Evolutionary conservation across 2,329 filamentous ascomycete species (phyloP).

Genomic region (Fusarium clavum): DNA sequence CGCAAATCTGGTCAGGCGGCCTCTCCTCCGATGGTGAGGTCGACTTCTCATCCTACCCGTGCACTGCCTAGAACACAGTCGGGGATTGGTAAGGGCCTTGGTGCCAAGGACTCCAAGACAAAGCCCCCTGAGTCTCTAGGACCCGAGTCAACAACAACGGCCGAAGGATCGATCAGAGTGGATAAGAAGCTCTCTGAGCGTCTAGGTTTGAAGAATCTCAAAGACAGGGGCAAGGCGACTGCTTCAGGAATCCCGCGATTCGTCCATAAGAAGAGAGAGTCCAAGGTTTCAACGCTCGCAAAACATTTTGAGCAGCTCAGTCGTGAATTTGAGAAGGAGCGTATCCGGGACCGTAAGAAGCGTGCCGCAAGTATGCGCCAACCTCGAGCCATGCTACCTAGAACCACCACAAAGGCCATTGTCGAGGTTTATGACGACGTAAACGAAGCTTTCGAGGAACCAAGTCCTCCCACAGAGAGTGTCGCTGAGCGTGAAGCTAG

Average conservation of each 20-base stretch:
- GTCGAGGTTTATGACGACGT: constrained; percentile 97
- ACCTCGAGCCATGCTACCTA: constrained; percentile 83
- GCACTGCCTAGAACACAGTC: constrained; percentile 61
- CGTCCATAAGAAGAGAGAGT: constrained; percentile 77
- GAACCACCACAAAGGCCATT: constrained; percentile 93
- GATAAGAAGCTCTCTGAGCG: constrained; percentile 85
- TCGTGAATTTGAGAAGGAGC: constrained; percentile 95
- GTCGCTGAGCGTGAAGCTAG: constrained; percentile 48
- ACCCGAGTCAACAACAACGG: constrained; percentile 38
- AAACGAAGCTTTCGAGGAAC: constrained; percentile 89
- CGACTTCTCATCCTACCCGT: constrained; percentile 64
- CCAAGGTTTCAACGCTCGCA: constrained; percentile 89
- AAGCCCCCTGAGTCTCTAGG: constrained; percentile 41
- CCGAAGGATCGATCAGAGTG: constrained; percentile 58
- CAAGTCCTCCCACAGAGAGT: constrained; percentile 65
- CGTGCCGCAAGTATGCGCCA: constrained; percentile 78
- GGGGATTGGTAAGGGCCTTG: constrained; percentile 56
- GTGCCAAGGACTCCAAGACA: constrained; percentile 51
- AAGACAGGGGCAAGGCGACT: constrained; percentile 65
- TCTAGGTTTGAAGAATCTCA: constrained; percentile 73
- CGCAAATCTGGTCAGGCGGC: constrained; percentile 60
- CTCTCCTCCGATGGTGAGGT: constrained; percentile 66
- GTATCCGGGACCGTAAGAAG: constrained; percentile 85
- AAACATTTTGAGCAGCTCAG: constrained; percentile 97
- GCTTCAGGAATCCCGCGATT: constrained; percentile 91